A percentile compares a stretch with the other conserved stretches of the same genome.
These are phyloP conservation scores for Sphagnum contortum DNA, from an alignment of 225 moss, liverwort and hornwort genomes.

Conservation along the genomic window DNA sequence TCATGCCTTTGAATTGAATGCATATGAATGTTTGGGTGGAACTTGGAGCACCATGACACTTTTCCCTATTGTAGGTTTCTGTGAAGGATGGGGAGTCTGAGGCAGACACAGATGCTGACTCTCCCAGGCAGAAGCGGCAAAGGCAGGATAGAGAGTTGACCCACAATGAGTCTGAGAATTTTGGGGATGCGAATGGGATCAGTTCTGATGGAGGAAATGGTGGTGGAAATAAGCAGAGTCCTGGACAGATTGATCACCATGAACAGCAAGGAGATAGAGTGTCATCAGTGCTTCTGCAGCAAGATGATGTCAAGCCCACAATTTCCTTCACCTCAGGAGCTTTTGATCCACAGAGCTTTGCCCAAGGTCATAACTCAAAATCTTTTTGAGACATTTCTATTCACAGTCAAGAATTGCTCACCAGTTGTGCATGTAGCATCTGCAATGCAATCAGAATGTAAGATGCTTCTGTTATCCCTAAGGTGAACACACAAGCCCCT, in stretches of 20 bases:
- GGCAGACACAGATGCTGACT: constrained; percentile 85
- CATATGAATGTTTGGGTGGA: no score
- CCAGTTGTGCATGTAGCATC: no score
- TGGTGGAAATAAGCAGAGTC: constrained; percentile 30
- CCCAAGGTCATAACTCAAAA: constrained; percentile 25
- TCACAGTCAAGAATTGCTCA: no score
- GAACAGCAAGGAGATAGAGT: constrained; percentile 11
- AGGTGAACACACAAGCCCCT: no score
- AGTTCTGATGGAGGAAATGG: constrained; percentile 44
- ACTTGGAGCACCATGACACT: no score
- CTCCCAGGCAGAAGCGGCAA: constrained; percentile 79
- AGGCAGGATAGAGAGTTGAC: constrained; percentile 70
- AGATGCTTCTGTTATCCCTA: no score
- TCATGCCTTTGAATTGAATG: neutral
- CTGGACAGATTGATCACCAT: constrained; percentile 35
- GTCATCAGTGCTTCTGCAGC: constrained; percentile 38
- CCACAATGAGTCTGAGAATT: constrained; percentile 62
- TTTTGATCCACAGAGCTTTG: constrained; percentile 43
- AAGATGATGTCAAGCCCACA: constrained; percentile 40
- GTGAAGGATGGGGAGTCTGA: constrained; percentile 91
- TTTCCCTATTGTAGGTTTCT: constrained; percentile 22
- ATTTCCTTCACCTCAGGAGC: constrained; percentile 35
- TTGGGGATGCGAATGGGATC: constrained; percentile 35
- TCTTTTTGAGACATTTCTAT: no score
- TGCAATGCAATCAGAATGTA: no score